phyloP scores from a whole-genome alignment of 352 stramenopile species.

The Phytopythium vexans region DNA sequence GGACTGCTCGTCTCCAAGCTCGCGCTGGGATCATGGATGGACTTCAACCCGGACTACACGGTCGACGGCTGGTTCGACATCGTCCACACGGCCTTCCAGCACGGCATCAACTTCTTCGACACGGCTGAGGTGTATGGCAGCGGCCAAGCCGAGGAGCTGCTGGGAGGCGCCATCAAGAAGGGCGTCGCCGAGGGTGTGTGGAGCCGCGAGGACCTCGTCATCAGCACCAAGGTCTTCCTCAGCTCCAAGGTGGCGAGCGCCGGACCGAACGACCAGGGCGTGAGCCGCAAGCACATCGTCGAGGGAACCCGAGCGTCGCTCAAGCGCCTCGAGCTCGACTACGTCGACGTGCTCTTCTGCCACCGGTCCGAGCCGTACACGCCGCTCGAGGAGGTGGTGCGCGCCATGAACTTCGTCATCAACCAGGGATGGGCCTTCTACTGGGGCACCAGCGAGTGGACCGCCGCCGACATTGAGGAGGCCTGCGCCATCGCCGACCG shows the following conservation, averaged over 20 bases:
- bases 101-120: conserved; percentile 49
- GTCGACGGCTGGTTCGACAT: conserved; percentile 16
- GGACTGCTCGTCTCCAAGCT: too few species aligned
- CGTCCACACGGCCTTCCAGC: conserved; percentile 10
- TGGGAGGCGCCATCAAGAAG: conserved; percentile 27
- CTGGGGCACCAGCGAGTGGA: conserved; percentile 66
- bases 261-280: conserved; percentile 15
- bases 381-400: conserved; percentile 63
- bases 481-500: conserved; percentile 35
- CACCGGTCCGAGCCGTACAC: conserved; percentile 45
- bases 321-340: conserved; percentile 30
- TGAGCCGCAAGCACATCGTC: conserved; percentile 37
- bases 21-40: conserved; percentile 14
- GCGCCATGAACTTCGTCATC: conserved; percentile 52
- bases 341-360: conserved; percentile 53
- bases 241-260: conserved; percentile 38
- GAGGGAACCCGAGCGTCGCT: conserved; percentile 38
- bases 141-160: too few species aligned
- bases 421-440: too few species aligned
- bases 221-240: too few species aligned
- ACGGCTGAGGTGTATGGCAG: too few species aligned
- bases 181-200: conserved; percentile 17
- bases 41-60: conserved; percentile 4
- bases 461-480: conserved; percentile 43
- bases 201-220: conserved; percentile 34